Base-by-base conservation (phyloP, 1,139 yeast genomes). In the Blastobotrys proliferans region DNA sequence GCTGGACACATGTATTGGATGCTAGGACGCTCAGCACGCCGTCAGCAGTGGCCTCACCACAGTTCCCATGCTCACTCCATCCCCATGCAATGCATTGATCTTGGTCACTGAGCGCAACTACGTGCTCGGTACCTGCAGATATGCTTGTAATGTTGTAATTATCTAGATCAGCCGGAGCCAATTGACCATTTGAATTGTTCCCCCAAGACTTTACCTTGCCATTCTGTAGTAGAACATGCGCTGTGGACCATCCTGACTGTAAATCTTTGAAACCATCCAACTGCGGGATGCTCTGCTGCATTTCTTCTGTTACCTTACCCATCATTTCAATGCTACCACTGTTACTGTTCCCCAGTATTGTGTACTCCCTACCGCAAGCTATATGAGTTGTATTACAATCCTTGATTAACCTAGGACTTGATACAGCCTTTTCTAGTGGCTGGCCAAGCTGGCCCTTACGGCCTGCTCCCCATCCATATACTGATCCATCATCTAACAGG, bases 31-130 rank as follows among this genome's bases (percentile, higher is more conserved):
- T 61, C 60, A 27, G 56, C 52, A 29, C 55, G 13, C 56, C 55
- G 17, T 59, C 61, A 0, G 54, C 47, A 31, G 54, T 52, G 10
- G 56, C 28, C 5, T 8, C 6, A 47, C 97, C 97, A 64, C 97
- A 90, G 58, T 92, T 92, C 0, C 98, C 97, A 60, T 92, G 98
- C 59, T 92, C 98, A 20, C 97, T 97, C 98, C 98, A 92, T 0
- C 98, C 98, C 97, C 97, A 92, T 2, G 90, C 75, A 44, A 58
- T 68, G 0, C 85, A 79, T 36, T 48, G 47, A 3, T 66, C 60
- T 1, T 57, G 49, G 0, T 51, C 40, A 0, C 57, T 39, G 1
- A 71, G 51, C 2, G 77, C 60, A 18, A 86, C 57, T 0, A 94
- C 94, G 61, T 92, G 98, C 57, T 92, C 98, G 57, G 95, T 86